phyloP scores from a whole-genome alignment of 805 yeast species.

The Myxozyma nipponensis region DNA sequence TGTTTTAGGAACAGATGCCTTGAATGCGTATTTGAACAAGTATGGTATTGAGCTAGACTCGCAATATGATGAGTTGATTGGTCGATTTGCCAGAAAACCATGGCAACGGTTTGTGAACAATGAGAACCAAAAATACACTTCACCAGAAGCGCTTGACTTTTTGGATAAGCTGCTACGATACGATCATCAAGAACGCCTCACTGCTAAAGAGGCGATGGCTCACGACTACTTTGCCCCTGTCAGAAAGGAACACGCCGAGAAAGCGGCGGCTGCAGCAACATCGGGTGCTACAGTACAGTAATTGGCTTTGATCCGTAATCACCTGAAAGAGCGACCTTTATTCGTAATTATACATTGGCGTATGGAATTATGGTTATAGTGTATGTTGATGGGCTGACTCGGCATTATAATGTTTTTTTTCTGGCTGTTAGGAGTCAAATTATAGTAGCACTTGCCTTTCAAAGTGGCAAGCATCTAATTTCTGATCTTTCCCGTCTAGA shows the following conservation, averaged over 20 bases:
- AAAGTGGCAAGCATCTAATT: no score
- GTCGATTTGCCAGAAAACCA: constrained; percentile 75
- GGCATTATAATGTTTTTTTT: no score
- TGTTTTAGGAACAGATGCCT: constrained; percentile 80
- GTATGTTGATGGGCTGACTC: no score
- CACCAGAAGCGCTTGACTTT: constrained; percentile 72
- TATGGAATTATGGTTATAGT: no score
- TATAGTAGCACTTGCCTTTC: no score
- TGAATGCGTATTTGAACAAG: constrained; percentile 62
- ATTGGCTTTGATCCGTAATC: no score
- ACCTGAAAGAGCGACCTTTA: no score
- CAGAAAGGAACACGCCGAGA: constrained; percentile 29
- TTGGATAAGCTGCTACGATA: constrained; percentile 74
- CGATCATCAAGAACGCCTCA: constrained; percentile 83
- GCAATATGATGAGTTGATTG: constrained; percentile 70
- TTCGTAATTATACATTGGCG: no score
- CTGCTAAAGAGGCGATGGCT: constrained; percentile 83
- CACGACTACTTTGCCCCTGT: constrained; percentile 47
- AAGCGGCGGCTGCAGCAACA: constrained; percentile 4
- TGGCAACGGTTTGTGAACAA: constrained; percentile 76
- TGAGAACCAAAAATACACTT: constrained; percentile 63
- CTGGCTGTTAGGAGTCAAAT: no score
- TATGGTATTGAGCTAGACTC: constrained; percentile 67
- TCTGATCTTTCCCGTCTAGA: no score
- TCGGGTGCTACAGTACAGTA: no score